Conservation (phyloP, 805 yeast species). For the Saturnispora hagleri region DNA sequence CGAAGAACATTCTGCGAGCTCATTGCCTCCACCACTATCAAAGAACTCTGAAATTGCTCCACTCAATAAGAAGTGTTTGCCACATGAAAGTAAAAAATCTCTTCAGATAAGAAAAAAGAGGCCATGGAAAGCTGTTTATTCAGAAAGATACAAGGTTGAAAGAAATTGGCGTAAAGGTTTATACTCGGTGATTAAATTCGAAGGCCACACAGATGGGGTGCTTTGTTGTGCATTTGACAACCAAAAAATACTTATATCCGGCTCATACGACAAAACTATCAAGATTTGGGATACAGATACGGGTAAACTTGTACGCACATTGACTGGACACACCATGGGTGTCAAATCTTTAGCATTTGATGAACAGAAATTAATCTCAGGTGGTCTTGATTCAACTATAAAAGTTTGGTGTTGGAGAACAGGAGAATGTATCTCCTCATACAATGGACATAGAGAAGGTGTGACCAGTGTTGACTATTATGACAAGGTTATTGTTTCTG, state of each 20-base stretch:
- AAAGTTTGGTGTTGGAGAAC: slow-evolving; percentile 94
- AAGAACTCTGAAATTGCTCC: slow-evolving; percentile 9
- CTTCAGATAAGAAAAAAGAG: slow-evolving; percentile 37
- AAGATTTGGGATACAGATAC: slow-evolving; percentile 89
- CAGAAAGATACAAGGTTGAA: slow-evolving; percentile 85
- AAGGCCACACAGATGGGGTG: slow-evolving; percentile 85
- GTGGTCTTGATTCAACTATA: slow-evolving; percentile 84
- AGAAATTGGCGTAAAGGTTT: slow-evolving; percentile 89
- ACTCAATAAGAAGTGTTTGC: neutral
- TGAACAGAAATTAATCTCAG: slow-evolving; percentile 81
- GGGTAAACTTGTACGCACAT: slow-evolving; percentile 66
- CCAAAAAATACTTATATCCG: slow-evolving; percentile 69
- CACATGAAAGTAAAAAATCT: neutral
- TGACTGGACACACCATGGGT: slow-evolving; percentile 83
- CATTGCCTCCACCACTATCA: slow-evolving; percentile 21
- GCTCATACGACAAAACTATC: slow-evolving; percentile 83
- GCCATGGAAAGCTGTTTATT: slow-evolving; percentile 94
- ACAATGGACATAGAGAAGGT: slow-evolving; percentile 83
- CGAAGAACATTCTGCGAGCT: slow-evolving; percentile 10
- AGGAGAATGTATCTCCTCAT: slow-evolving; percentile 89
- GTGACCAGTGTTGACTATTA: slow-evolving; percentile 78
- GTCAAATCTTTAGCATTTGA: slow-evolving; percentile 82
- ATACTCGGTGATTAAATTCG: slow-evolving; percentile 52
- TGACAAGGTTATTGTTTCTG: slow-evolving; percentile 77
- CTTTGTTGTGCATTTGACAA: slow-evolving; percentile 79